These are phyloP conservation scores for Candida boleticola DNA, from an alignment of 805 yeast genomes.

Conservation along the genomic window DNA sequence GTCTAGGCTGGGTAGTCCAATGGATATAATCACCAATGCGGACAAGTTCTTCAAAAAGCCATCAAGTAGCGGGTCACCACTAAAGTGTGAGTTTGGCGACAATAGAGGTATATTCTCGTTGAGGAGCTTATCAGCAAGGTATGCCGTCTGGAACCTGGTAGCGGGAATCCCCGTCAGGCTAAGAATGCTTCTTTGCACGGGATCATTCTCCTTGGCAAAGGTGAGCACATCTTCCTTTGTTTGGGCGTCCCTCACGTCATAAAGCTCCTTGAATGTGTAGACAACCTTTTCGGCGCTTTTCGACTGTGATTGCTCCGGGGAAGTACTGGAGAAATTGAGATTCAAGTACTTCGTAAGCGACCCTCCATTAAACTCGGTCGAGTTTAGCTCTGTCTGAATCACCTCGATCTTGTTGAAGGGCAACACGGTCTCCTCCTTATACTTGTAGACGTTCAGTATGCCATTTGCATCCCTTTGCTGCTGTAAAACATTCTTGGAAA, in stretches of 20 bases:
- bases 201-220: too few relatives aligned
- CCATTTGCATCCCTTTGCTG: background rate
- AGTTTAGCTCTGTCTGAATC: conserved; percentile 6
- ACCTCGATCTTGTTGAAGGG: conserved; percentile 4
- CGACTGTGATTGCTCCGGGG: background rate
- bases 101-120: conserved; percentile 8
- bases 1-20: conserved; percentile 16
- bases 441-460: too few relatives aligned
- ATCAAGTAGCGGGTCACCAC: background rate
- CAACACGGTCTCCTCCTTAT: background rate
- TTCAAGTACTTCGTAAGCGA: conserved; percentile 8
- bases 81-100: conserved; percentile 7
- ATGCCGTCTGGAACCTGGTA: background rate
- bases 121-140: conserved; percentile 7
- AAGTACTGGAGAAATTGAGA: conserved; percentile 4
- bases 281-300: background rate
- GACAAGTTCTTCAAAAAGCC: conserved; percentile 2
- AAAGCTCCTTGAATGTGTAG: background rate
- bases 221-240: background rate
- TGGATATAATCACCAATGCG: conserved; percentile 12
- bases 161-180: background rate
- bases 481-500: background rate
- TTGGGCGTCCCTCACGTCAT: background rate
- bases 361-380: conserved; percentile 8
- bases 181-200: background rate